phyloP scores from a whole-genome alignment of 208 protist species.

The Lotmaria passim region DNA sequence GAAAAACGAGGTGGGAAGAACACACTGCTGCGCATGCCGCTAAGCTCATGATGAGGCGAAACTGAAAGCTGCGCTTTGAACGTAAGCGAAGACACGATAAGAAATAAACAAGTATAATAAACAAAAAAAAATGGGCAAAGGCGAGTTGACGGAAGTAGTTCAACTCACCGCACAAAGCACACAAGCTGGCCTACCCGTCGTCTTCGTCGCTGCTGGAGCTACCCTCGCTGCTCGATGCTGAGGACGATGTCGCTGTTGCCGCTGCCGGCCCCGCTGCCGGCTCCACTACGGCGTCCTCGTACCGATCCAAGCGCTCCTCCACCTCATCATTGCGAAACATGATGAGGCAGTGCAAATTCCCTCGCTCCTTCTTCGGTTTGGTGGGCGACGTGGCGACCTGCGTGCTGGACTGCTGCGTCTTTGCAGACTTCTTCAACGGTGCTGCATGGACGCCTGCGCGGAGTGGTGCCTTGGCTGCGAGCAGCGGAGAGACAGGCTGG shows the following conservation, averaged over 20 bases:
- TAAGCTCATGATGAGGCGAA: no score
- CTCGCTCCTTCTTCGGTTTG: constrained; percentile 38
- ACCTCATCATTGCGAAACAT: constrained; percentile 82
- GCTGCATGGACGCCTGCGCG: neutral
- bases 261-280: neutral
- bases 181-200: neutral
- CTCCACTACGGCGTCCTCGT: constrained; percentile 39
- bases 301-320: constrained; percentile 63
- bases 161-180: neutral
- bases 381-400: neutral
- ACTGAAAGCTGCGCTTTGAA: no score
- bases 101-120: constrained; percentile 4
- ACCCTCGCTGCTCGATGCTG: constrained; percentile 17
- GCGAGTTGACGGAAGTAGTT: no score
- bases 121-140: constrained; percentile 23
- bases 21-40: no score
- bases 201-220: constrained; percentile 29
- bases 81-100: neutral
- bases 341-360: constrained; percentile 89
- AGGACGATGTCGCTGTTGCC: neutral
- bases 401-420: neutral
- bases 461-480: neutral
- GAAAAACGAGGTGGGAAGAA: no score
- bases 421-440: neutral
- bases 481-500: neutral